These are phyloP conservation scores for Aureobasidium sp. DNA, from an alignment of 2,329 filamentous ascomycete genomes.

Conservation along the genomic window DNA sequence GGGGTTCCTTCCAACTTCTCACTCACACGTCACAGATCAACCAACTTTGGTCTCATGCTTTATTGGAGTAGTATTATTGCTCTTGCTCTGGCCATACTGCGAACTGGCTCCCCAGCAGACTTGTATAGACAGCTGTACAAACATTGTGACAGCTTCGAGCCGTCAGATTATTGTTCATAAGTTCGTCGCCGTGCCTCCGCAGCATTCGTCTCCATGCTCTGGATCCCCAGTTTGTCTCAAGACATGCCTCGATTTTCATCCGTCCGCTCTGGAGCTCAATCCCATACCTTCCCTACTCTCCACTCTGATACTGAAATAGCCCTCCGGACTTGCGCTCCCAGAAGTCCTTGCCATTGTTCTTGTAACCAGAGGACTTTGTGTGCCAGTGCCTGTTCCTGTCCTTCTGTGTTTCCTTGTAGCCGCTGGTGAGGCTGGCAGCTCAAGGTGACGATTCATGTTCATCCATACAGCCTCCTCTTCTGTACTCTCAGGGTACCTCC, in stretches of 20 bases:
- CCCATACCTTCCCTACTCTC: conserved; percentile 7
- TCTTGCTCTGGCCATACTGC: background rate
- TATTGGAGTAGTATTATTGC: background rate
- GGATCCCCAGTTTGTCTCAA: background rate
- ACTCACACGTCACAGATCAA: background rate
- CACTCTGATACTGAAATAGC: conserved; percentile 29
- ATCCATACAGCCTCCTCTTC: conserved; percentile 51
- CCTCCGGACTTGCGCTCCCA: conserved; percentile 30
- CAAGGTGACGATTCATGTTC: conserved; percentile 46
- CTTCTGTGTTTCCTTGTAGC: conserved; percentile 19
- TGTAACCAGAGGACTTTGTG: conserved; percentile 24
- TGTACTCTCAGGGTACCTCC: conserved; percentile 38
- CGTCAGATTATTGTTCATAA: background rate
- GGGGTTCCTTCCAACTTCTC: background rate
- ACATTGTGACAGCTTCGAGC: background rate
- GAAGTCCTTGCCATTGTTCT: conserved; percentile 20
- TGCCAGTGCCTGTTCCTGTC: conserved; percentile 27
- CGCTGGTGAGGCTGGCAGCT: conserved; percentile 35
- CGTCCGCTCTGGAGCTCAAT: conserved; percentile 1
- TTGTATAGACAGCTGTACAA: background rate
- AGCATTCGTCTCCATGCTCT: background rate
- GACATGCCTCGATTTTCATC: background rate
- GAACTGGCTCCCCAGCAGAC: background rate
- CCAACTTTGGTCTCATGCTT: background rate
- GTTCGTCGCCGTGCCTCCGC: background rate